Base-by-base conservation (phyloP, 2,329 filamentous ascomycete species). In the Paraphaeosphaeria minitans region DNA sequence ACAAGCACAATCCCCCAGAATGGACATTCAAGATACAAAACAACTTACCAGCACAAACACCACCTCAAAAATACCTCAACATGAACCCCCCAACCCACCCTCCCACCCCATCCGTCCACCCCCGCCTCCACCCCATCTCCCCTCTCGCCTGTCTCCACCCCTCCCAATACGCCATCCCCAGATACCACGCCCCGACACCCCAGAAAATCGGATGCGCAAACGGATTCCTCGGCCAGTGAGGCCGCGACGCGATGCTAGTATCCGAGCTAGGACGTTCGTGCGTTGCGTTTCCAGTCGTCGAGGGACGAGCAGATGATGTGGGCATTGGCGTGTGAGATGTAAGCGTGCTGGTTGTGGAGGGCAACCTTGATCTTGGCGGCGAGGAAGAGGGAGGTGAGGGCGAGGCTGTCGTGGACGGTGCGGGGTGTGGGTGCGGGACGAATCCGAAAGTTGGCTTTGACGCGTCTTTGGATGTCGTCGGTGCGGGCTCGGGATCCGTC, bases 361-460 rank as follows among this genome's bases (percentile, higher is more conserved):
- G 42, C 33, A 8, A 10, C 29, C 29, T 31, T 5, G 29, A 8
- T 6, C 29, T 31, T 27, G 22, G 33, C 16, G 9, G 22, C 12
- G 43, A n/a, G 45, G 21, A 29, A 22, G 53, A 43, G 2, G 29
- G 33, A n/a, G n/a, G 29, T 13, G 52, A 19, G n/a, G 16, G 7
- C n/a, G 13, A 19, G 10, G 16, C 31, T 39, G 19, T 16, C 22
- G 7, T 7, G n/a, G 42, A 22, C 10, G 29, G 31, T 33, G 2
- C 7, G 9, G 31, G 24, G 14, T 21, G 24, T 7, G 31, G 53
- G 21, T 50, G 31, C 4, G 53, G 43, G 16, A 43, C 37, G 46
- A 56, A 50, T 27, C 54, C 54, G 47, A 56, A 56, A 10, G 46
- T 48, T 31, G 43, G 52, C 41, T 48, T 43, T 6, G 29, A 2